phyloP scores from a whole-genome alignment of 108 stramenopile species.

The Aurantiochytrium sp. region DNA sequence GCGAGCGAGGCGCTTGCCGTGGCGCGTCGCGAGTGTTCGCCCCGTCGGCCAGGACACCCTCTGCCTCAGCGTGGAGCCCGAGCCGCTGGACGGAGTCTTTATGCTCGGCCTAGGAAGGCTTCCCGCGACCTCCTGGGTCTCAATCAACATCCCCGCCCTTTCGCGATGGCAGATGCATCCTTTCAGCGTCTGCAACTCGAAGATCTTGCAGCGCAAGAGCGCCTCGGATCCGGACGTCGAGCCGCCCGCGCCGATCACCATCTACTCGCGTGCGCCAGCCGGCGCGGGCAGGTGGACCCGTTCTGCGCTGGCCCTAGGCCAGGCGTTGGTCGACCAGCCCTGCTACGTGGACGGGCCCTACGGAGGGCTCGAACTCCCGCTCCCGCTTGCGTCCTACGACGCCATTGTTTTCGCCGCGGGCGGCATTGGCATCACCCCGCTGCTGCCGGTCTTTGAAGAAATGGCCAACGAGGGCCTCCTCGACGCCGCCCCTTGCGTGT shows the following conservation, averaged over 20 bases:
- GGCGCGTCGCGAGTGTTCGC: not conserved
- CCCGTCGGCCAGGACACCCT: not conserved
- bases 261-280: not conserved
- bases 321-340: not conserved
- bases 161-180: constrained; percentile 1
- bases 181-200: not conserved
- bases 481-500: not conserved
- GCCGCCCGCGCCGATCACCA: not conserved
- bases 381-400: not conserved
- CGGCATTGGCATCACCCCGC: not conserved
- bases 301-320: not conserved
- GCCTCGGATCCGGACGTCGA: not conserved
- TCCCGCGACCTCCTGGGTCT: not conserved
- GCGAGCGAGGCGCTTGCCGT: not conserved
- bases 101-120: not conserved
- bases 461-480: not conserved
- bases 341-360: not conserved
- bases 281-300: not conserved
- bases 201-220: not conserved
- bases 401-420: not conserved
- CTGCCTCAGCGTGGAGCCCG: not conserved
- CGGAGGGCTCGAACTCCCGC: not conserved
- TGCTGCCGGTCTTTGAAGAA: constrained; percentile 27
- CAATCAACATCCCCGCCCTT: not conserved
- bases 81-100: not conserved